Evolutionary conservation across 352 stramenopile genomes (phyloP), one percentile per base, ranked within the genome.

Genomic region (Pythium brachiatum): DNA sequence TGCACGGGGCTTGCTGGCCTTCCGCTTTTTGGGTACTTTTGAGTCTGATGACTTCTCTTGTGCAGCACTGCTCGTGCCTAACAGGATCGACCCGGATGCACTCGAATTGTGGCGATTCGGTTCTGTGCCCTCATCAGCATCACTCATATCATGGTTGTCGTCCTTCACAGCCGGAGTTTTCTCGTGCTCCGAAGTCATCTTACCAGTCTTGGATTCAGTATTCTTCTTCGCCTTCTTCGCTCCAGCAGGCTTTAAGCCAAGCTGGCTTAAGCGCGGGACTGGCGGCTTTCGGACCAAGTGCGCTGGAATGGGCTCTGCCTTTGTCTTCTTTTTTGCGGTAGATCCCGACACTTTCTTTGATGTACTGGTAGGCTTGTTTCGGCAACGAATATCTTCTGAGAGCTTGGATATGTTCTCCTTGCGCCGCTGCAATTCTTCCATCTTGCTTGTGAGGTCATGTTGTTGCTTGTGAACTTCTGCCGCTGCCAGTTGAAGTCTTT

Each of bases 331-430:
- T 8, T 18, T 57, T 60, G 7, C 18, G 56, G 20, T 34, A 0
- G 7, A 27, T 16, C 20, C 13, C 7, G 6, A 26, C 18, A n/a
- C 25, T 26, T 46, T 62, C 12, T 48, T 38, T 26, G 26, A 34
- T 3, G 31, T 16, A n/a, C n/a, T n/a, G n/a, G n/a, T n/a, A 13
- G 16, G 18, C 53, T 75, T 79, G 43, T 92, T 92, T 34, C 74
- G 74, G 2, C 54, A 50, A 13, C 79, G 79, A 68, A 92, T 88
- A 2, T 76, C 67, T 12, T 80, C 62, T 0, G 81, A 88, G 32
- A 92, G 67, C 16, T 81, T 65, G 18, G 76, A 52, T 13, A 88
- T 64, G 5, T 74, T 64, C n/a, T 67, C 43, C 23, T 86, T 87
- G 6, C 78, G 68, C 21, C 73, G 62, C 53, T 75, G 68, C 12